Evolutionary conservation across 2,329 filamentous ascomycete species (phyloP).

Genomic region (Calonectria hongkongensis): DNA sequence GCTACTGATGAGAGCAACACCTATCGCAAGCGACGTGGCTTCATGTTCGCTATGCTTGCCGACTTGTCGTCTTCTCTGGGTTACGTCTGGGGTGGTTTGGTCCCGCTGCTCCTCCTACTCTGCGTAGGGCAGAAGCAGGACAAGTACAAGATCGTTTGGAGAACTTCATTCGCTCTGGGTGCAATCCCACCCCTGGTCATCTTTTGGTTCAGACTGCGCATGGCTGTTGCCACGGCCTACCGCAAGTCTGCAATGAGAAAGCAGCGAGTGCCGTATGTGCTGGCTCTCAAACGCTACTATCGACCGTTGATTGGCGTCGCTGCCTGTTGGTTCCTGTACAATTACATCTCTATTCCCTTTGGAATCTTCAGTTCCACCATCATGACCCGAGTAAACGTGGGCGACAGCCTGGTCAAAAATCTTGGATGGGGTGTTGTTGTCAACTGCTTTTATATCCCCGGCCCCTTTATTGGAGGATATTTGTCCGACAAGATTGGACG

Average conservation of each 20-base stretch:
- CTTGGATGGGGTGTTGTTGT: slow-evolving; percentile 68
- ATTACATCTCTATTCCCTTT: slow-evolving; percentile 74
- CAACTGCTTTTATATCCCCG: slow-evolving; percentile 71
- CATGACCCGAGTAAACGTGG: slow-evolving; percentile 63
- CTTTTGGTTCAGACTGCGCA: slow-evolving; percentile 72
- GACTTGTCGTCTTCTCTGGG: slow-evolving; percentile 71
- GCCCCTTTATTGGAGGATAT: slow-evolving; percentile 67
- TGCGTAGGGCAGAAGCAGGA: slow-evolving; percentile 66
- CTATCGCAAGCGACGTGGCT: slow-evolving; percentile 69
- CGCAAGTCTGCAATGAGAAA: slow-evolving; percentile 67
- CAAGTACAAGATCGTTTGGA: slow-evolving; percentile 68
- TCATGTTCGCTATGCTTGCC: slow-evolving; percentile 74
- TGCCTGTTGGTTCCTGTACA: slow-evolving; percentile 71
- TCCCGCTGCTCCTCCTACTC: slow-evolving; percentile 70
- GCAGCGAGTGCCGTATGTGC: slow-evolving; percentile 66
- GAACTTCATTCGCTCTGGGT: slow-evolving; percentile 70
- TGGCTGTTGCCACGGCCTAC: slow-evolving; percentile 70
- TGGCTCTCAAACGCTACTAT: slow-evolving; percentile 69
- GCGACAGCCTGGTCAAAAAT: slow-evolving; percentile 64
- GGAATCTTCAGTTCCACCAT: slow-evolving; percentile 74
- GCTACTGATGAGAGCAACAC: slow-evolving; percentile 68
- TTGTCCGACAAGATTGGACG: slow-evolving; percentile 70
- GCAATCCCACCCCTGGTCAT: slow-evolving; percentile 69
- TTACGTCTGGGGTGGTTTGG: slow-evolving; percentile 69
- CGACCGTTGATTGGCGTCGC: slow-evolving; percentile 68